Evolutionary conservation across 179 eudicot genomes (phyloP).

Genomic region (Actinidia arguta): DNA sequence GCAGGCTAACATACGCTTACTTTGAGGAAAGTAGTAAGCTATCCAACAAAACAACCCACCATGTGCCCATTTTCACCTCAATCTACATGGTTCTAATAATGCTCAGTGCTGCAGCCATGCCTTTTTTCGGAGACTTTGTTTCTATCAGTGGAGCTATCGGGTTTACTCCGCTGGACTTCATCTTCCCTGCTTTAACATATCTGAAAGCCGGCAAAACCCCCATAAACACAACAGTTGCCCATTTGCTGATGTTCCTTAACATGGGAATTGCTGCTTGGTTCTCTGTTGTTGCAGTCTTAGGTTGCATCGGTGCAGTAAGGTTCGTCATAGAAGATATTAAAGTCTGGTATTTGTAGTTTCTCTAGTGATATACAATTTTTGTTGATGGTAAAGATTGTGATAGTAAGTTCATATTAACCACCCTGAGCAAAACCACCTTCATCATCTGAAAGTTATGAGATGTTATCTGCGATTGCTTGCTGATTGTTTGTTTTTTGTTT

Average conservation of each 20-base stretch:
- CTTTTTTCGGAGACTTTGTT: constrained; percentile 56
- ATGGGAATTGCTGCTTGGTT: constrained; percentile 41
- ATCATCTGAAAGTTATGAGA: too few species aligned
- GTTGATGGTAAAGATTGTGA: too few species aligned
- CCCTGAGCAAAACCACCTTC: too few species aligned
- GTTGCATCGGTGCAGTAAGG: constrained; percentile 48
- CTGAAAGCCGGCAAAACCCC: background rate
- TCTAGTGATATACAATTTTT: too few species aligned
- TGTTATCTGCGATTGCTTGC: too few species aligned
- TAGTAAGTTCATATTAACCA: too few species aligned
- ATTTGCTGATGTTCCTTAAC: constrained; percentile 32
- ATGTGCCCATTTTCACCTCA: constrained; percentile 27
- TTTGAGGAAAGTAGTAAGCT: constrained; percentile 39
- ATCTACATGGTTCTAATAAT: constrained; percentile 41
- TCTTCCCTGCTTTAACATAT: constrained; percentile 17
- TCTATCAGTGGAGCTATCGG: constrained; percentile 53
- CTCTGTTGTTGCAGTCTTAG: constrained; percentile 48
- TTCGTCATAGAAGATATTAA: constrained; percentile 37
- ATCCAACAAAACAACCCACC: constrained; percentile 17
- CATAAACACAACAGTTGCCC: background rate
- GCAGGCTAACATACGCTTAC: constrained; percentile 55
- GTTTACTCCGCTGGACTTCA: constrained; percentile 53
- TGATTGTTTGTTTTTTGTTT: too few species aligned
- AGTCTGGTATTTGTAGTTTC: too few species aligned
- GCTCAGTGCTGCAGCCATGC: constrained; percentile 48